Evolutionary conservation across 345 rosid genomes (phyloP).

Genomic region (Zanthoxylum bungeanum): DNA sequence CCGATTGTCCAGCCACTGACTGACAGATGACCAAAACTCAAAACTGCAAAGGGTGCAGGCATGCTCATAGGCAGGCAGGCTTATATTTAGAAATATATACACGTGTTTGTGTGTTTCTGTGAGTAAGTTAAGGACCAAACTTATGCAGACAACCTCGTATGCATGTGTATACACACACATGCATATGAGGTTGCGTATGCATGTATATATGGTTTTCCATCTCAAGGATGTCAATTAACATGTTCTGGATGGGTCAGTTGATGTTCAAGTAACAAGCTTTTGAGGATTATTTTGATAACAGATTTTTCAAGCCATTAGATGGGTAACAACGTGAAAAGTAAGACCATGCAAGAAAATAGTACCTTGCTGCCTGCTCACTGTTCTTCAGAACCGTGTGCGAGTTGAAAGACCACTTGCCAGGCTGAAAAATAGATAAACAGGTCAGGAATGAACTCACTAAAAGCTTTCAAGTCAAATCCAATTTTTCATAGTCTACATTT

Average conservation of each 20-base stretch:
- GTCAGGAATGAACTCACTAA: conserved; percentile 15
- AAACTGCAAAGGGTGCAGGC: background rate
- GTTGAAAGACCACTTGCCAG: conserved; percentile 84
- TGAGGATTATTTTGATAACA: background rate
- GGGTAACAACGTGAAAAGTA: background rate
- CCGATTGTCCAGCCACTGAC: background rate
- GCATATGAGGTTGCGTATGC: background rate
- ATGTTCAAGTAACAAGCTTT: background rate
- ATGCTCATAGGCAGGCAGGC: too few species aligned
- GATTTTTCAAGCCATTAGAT: background rate
- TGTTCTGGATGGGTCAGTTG: too few species aligned
- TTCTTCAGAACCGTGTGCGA: conserved; percentile 77
- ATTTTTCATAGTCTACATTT: background rate
- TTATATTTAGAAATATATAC: too few species aligned
- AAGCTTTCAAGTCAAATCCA: background rate
- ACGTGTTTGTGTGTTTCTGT: too few species aligned
- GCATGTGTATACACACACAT: background rate
- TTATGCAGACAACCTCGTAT: background rate
- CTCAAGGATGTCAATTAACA: background rate
- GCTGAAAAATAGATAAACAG: conserved; percentile 44
- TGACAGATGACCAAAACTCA: background rate
- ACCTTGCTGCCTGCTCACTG: conserved; percentile 90
- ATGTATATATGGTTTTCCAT: background rate
- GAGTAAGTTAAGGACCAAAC: too few species aligned
- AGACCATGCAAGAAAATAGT: conserved; percentile 1